Percentiles rank a stretch among this genome's conserved stretches.
Evolutionary conservation across 225 moss, liverwort and hornwort genomes (phyloP).

Genomic region (Marchantia polymorpha): DNA sequence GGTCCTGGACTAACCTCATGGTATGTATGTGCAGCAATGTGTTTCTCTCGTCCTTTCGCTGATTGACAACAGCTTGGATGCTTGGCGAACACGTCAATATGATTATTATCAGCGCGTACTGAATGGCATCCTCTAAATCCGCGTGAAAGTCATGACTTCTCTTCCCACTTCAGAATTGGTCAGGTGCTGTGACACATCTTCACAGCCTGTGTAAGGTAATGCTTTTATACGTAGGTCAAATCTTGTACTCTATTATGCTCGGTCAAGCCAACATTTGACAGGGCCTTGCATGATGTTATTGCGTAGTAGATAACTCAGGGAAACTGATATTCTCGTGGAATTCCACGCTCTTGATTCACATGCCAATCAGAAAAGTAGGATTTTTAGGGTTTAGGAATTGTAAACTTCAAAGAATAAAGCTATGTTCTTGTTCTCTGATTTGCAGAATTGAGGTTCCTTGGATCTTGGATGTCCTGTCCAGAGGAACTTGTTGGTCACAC

Average conservation of each 20-base stretch:
- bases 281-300: constrained; percentile 49
- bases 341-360: constrained; percentile 45
- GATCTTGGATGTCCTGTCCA: constrained; percentile 35
- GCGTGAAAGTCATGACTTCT: constrained; percentile 24
- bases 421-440: constrained; percentile 48
- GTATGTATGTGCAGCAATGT: constrained; percentile 72
- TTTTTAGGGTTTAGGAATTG: constrained; percentile 36
- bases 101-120: constrained; percentile 99
- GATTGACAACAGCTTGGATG: constrained; percentile 97
- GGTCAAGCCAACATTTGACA: constrained; percentile 50
- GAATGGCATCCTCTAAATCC: constrained; percentile 85
- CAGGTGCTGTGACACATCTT: constrained; percentile 34
- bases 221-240: constrained; percentile 41
- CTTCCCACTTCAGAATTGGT: constrained; percentile 28
- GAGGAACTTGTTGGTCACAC: constrained; percentile 20
- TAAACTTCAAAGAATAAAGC: constrained; percentile 49
- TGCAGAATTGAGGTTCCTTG: constrained; percentile 42
- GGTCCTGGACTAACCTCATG: neutral
- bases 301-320: constrained; percentile 39
- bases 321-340: constrained; percentile 44
- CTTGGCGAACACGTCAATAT: constrained; percentile 96
- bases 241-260: constrained; percentile 46
- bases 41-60: constrained; percentile 95
- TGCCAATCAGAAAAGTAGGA: constrained; percentile 32
- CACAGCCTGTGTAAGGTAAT: constrained; percentile 50